These are phyloP conservation scores for Cadophora luteo-olivacea DNA, from an alignment of 2,329 filamentous ascomycete species.

Conservation along the genomic window DNA sequence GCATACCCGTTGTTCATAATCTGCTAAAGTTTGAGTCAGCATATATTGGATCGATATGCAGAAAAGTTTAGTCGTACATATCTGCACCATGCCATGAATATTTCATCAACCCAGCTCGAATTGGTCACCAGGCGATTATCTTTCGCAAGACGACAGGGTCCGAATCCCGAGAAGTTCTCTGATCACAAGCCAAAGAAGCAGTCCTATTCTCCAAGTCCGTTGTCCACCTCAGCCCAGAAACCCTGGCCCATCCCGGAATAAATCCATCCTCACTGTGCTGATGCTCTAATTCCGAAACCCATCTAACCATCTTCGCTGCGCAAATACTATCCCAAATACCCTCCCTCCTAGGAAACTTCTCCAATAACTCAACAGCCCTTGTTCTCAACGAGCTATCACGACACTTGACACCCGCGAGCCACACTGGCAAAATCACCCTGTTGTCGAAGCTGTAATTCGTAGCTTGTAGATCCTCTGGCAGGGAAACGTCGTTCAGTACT, in stretches of 20 bases:
- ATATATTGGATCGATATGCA: too few relatives aligned
- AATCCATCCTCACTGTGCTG: conserved; percentile 6
- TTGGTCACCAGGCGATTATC: not conserved
- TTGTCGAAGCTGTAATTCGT: conserved; percentile 62
- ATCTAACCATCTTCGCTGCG: conserved; percentile 20
- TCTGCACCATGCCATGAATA: not conserved
- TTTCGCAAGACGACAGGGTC: not conserved
- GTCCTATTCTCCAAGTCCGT: conserved; percentile 20
- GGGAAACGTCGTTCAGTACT: conserved; percentile 5
- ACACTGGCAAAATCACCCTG: conserved; percentile 67
- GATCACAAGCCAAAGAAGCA: conserved; percentile 20
- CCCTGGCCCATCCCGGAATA: conserved; percentile 27
- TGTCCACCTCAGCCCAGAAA: conserved; percentile 14
- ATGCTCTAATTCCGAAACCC: conserved; percentile 28
- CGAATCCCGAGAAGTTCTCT: conserved; percentile 3
- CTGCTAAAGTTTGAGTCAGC: too few relatives aligned
- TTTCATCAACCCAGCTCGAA: not conserved
- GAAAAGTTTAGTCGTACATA: too few relatives aligned
- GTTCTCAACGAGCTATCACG: conserved; percentile 60
- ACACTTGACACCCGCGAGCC: conserved; percentile 68
- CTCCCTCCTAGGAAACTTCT: conserved; percentile 63
- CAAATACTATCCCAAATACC: conserved; percentile 64
- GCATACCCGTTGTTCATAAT: too few relatives aligned
- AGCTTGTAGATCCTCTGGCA: not conserved
- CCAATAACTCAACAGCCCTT: conserved; percentile 64